phyloP scores from a whole-genome alignment of 2,329 filamentous ascomycete genomes.

The Aspergillus viridinutans region DNA sequence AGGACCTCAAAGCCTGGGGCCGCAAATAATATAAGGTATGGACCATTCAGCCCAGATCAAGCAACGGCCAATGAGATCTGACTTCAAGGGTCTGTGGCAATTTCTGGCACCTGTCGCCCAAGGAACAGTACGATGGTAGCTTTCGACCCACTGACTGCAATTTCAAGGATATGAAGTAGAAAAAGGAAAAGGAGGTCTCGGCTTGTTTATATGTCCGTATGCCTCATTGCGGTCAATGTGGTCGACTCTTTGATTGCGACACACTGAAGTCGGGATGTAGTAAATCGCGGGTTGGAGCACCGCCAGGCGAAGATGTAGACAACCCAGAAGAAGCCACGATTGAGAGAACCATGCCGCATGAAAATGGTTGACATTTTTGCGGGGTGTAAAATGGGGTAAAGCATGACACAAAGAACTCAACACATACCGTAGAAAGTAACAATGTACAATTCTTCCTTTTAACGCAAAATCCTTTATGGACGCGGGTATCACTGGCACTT shows the following conservation, averaged over 20 bases:
- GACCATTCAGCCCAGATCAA: not conserved
- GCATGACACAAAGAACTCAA: not conserved
- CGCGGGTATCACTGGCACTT: slow-evolving; percentile 10
- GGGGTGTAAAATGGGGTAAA: not conserved
- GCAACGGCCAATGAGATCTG: not conserved
- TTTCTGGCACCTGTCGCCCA: not conserved
- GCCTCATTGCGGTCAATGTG: not conserved
- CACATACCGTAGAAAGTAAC: slow-evolving; percentile 15
- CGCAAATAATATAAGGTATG: not conserved
- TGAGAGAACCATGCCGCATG: not conserved
- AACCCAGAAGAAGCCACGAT: not conserved
- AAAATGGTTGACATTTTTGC: not conserved
- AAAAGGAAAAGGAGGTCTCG: not conserved
- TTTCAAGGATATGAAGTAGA: not conserved
- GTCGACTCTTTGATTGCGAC: not conserved
- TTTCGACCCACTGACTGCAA: not conserved
- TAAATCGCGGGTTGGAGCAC: not conserved
- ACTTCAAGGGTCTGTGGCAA: not conserved
- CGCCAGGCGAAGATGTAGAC: not conserved
- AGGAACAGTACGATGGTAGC: not conserved
- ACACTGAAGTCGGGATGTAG: not conserved
- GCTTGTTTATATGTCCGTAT: not conserved
- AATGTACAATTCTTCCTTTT: slow-evolving; percentile 11
- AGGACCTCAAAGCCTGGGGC: not conserved
- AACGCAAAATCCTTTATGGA: slow-evolving; percentile 10